Evolutionary conservation across 176 grass and related monocot genomes (phyloP), one percentile per base, ranked within the genome.

Genomic region (Carex parvula): DNA sequence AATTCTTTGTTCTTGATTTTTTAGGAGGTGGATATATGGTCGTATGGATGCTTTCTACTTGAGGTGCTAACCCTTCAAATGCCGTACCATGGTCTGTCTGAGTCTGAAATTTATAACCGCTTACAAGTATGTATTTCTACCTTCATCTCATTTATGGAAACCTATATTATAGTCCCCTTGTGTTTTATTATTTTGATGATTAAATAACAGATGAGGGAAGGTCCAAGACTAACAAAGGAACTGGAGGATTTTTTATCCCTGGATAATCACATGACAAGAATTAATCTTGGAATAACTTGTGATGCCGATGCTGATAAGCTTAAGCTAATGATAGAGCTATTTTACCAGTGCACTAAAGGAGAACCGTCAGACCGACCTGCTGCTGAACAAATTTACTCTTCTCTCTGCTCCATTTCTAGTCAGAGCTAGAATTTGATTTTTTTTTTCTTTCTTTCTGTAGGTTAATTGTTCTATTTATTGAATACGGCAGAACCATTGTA

Each of bases 21-120:
- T 79, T 89, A 99, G 96, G 93, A 99, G 86, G 91, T 93, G 41
- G 96, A 99, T 92, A 89, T 99, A 33, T 99, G 96, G 96, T 95
- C 96, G 60, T 99, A 89, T 60, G 96, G 96, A 18, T 99, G 96
- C 69, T 90, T 99, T 84, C 66, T 99, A 77, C 87, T 95, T 70
- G 96, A 99, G 89, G 85, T 99, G 84, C 91, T 99, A 70, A 99
- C 93, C 15, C 96, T 99, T 83, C 70, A 55, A 67, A 72, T 85
- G 9, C 93, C 93, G n/a, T 99, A 93, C 87, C 75, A 87, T 62
- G 91, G 89, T 35, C 84, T 89, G 60, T 87, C 91, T 68, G 89
- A 99, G 69, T 74, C 83, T 60, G 96, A 99, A 90, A 90, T 95
- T 84, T 95, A 93, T 89, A 86, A 92, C 55, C 88, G 80, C 16